Evolutionary conservation across 1,284 basidiomycete species (phyloP), one percentile per base, ranked within the genome.

Genomic region (Singerocomus inundabilis): DNA sequence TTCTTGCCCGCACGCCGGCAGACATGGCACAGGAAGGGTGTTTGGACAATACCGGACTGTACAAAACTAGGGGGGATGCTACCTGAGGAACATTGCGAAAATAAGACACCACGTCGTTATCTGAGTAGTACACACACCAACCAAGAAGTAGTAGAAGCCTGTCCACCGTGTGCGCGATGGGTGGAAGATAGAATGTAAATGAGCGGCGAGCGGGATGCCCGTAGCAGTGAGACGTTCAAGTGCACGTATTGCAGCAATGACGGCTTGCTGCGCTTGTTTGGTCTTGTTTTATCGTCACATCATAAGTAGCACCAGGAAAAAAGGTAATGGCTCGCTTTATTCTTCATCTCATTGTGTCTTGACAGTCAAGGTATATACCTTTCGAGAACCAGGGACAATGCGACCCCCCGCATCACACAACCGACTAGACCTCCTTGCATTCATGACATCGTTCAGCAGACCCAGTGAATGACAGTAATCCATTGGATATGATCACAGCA

Each of bases 1-100:
- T 76, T 64, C 85, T 76, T 45, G 76, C 80, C 66, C 85, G 72
- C 60, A 80, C 74, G 60, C 69, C 75, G 64, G 71, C 74, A 67
- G 76, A 75, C 79, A 80, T 81, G 52, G 52, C 52, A 36, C 43
- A 25, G 36, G 16, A 18, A 32, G 11, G 6, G 35, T 11, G 46
- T 44, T 49, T 61, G 46, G 25, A 58, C 44, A 55, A 58, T 47
- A 46, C 55, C 55, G 16, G 51, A 58, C 51, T 51, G 56, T 56
- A 52, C 58, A 60, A 60, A 60, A 42, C 55, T 37, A 55, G 13
- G 46, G 31, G 21, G 13, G 28, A 37, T 29, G 31, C 24, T 24
- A 16, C 38, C 31, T 15, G 10, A 16, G 28, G 44, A n/a, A 24
- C 7, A 8, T 4, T 18, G 26, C 44, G 16, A 29, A 29, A 21